phyloP scores from a whole-genome alignment of 139 green algal genomes.

The Astrephomene gubernaculifera region DNA sequence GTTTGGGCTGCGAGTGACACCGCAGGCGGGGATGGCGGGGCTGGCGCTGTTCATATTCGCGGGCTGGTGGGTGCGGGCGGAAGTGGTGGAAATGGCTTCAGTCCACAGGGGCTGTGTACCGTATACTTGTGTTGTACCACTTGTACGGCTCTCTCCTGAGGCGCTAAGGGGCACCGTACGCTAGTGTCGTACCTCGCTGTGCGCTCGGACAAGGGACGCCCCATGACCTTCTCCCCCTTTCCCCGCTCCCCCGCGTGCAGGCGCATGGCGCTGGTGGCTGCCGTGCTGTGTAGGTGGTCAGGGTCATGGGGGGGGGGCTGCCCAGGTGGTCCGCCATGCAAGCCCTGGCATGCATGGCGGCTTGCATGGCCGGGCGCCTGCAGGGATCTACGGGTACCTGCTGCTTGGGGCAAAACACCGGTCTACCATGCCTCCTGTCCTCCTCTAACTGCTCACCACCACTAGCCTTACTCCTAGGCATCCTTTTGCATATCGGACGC shows the following conservation, averaged over 20 bases:
- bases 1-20: conserved; percentile 13
- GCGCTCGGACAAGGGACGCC: neutral
- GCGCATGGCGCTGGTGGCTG: neutral
- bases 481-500: too few relatives aligned
- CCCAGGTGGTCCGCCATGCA: neutral
- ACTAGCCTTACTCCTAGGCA: neutral
- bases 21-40: neutral
- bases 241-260: neutral
- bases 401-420: neutral
- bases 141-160: neutral
- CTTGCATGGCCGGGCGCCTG: neutral
- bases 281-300: neutral
- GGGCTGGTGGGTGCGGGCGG: neutral
- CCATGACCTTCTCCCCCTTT: neutral
- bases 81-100: neutral
- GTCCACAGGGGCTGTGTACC: neutral
- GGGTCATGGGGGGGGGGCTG: neutral
- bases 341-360: neutral
- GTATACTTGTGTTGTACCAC: neutral
- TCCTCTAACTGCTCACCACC: neutral
- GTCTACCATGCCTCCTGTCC: neutral
- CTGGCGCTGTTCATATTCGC: neutral
- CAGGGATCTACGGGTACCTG: neutral
- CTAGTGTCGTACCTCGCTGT: neutral
- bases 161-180: neutral